Evolutionary conservation across 2,329 filamentous ascomycete species (phyloP), one percentile per base, ranked within the genome.

Genomic region (Parastagonospora nodorum): DNA sequence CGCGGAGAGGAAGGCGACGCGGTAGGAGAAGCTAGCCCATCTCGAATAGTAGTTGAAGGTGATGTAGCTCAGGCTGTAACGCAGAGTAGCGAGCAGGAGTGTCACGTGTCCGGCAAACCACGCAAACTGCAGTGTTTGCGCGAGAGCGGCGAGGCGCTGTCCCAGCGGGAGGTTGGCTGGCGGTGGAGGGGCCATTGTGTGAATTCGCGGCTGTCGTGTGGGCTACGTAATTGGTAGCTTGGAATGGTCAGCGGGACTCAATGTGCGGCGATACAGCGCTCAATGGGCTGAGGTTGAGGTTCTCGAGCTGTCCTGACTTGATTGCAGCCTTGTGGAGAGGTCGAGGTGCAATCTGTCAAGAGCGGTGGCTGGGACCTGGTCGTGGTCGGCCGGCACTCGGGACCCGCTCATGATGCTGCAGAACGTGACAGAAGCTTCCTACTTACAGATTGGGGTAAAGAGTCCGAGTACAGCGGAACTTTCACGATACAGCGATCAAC

Each of bases 111-210:
- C 96, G 67, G 62, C 71, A 59, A 75, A 75, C 73, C 73, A 85
- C 79, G 75, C 85, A 88, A 93, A 99, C 81, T 97, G 94, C 63
- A 97, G 82, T 39, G 92, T 97, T 76, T 96, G 87, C 61, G 88
- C 92, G 63, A 97, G 82, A 64, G 84, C 81, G 67, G 90, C 77
- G 53, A 96, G 78, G 71, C 92, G 84, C 79, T 94, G 86, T 69
- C 80, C 77, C 67, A 94, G 80, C 73, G 90, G 87, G 75, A 88
- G 75, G 64, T 78, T 82, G 51, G 88, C 78, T 51, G 87, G 79
- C 60, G 89, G 88, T 75, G 88, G 88, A 78, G 89, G 88, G 77
- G 89, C 85, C 87, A 90, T 90, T 56, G 51, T 59, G 64, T 57
- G 53, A 55, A 55, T 57, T 60, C 24, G 51, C 39, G 57, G 51